These are phyloP conservation scores for Hirsutella minnesotensis DNA, from an alignment of 2,329 filamentous ascomycete genomes.

Conservation along the genomic window DNA sequence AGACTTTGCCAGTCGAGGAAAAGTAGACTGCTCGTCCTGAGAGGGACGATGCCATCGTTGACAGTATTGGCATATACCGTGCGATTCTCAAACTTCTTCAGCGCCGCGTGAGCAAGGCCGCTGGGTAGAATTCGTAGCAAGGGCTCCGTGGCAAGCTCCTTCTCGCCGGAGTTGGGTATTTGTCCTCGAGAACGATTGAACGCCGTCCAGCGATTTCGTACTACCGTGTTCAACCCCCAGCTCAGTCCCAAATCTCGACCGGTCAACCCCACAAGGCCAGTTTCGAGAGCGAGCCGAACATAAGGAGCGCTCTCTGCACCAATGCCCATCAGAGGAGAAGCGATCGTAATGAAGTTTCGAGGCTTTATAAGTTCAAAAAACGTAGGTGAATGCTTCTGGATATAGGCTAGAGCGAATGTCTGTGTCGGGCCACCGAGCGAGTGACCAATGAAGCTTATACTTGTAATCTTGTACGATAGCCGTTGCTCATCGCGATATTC, in stretches of 20 bases:
- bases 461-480: conserved; percentile 71
- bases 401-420: conserved; percentile 84
- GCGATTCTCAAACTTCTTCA: conserved; percentile 83
- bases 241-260: conserved; percentile 91
- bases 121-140: conserved; percentile 80
- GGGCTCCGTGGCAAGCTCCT: conserved; percentile 53
- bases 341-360: conserved; percentile 81
- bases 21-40: conserved; percentile 88
- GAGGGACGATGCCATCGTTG: conserved; percentile 91
- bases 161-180: conserved; percentile 14
- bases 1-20: conserved; percentile 96
- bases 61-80: conserved; percentile 96
- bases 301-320: conserved; percentile 98
- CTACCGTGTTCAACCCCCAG: conserved; percentile 80
- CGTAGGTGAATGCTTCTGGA: conserved; percentile 84
- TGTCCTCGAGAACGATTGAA: conserved; percentile 67
- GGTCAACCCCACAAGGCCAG: conserved; percentile 85
- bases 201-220: conserved; percentile 76
- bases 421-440: conserved; percentile 84
- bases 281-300: conserved; percentile 91
- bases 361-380: conserved; percentile 83
- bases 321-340: conserved; percentile 77
- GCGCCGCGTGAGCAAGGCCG: conserved; percentile 75
- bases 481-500: conserved; percentile 35
- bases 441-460: conserved; percentile 90